Evolutionary conservation across 2,329 filamentous ascomycete species (phyloP).

Genomic region (Domatiomyces globalis): DNA sequence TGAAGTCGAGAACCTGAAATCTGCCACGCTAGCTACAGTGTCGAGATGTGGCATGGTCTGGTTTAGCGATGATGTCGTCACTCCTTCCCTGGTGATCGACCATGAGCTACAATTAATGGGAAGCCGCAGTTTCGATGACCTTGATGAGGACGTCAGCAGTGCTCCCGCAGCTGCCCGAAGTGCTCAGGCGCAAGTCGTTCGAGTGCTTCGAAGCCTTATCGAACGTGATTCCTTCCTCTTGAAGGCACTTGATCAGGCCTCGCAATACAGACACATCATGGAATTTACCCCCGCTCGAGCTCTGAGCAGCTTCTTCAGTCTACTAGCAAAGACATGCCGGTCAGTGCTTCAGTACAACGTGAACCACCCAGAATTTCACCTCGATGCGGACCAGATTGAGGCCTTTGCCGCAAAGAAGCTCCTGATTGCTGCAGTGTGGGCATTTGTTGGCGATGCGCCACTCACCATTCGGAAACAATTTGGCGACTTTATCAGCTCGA

Average conservation of each 20-base stretch:
- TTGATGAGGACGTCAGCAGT: conserved; percentile 82
- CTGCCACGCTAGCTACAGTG: conserved; percentile 95
- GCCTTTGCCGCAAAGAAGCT: conserved; percentile 87
- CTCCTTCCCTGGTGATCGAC: conserved; percentile 76
- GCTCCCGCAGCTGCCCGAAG: conserved; percentile 64
- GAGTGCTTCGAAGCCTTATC: conserved; percentile 61
- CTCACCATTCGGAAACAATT: conserved; percentile 75
- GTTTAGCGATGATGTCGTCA: conserved; percentile 98
- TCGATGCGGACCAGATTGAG: conserved; percentile 82
- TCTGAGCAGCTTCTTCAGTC: conserved; percentile 82
- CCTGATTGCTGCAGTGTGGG: conserved; percentile 84
- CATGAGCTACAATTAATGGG: conserved; percentile 80
- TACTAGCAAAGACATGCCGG: conserved; percentile 85
- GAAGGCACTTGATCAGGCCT: conserved; percentile 61
- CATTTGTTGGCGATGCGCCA: conserved; percentile 87
- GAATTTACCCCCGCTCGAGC: conserved; percentile 86
- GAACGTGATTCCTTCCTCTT: conserved; percentile 67
- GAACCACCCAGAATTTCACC: conserved; percentile 83
- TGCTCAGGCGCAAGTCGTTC: conserved; percentile 65
- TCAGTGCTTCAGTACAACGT: conserved; percentile 92
- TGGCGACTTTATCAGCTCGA: conserved; percentile 66
- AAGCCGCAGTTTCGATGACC: conserved; percentile 75
- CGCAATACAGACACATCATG: conserved; percentile 88
- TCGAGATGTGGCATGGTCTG: conserved; percentile 99
- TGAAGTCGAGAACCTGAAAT: conserved; percentile 94